phyloP scores from a whole-genome alignment of 2,329 filamentous ascomycete genomes.

The Ampelomyces quisqualis region DNA sequence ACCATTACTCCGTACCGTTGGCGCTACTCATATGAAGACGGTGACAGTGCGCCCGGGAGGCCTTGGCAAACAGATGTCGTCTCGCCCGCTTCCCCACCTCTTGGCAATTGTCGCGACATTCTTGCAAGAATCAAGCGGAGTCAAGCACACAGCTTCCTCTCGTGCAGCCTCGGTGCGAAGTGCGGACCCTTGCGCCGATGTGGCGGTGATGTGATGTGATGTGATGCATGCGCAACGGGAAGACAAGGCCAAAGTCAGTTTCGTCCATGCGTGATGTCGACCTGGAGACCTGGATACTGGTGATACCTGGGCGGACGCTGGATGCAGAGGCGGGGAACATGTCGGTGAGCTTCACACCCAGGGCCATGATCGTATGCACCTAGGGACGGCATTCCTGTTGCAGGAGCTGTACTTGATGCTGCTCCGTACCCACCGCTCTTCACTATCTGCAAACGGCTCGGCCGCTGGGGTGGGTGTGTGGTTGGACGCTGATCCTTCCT shows the following conservation, averaged over 20 bases:
- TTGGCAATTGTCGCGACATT: conserved; percentile 21
- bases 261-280: no score
- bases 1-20: no score
- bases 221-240: conserved; percentile 8
- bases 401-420: conserved; percentile 5
- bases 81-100: conserved; percentile 28
- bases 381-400: conserved; percentile 18
- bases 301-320: conserved; percentile 4
- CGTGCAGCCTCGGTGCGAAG: not conserved
- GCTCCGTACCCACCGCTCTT: conserved; percentile 24
- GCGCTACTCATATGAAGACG: conserved; percentile 15
- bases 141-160: no score
- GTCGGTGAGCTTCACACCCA: conserved; percentile 28
- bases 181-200: no score
- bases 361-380: conserved; percentile 30
- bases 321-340: conserved; percentile 6
- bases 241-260: not conserved
- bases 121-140: no score
- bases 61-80: conserved; percentile 29
- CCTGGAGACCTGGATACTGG: no score
- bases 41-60: conserved; percentile 17
- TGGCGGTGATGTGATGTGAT: conserved; percentile 1
- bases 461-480: conserved; percentile 29
- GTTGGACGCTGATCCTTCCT: conserved; percentile 12
- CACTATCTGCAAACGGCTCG: conserved; percentile 32